Evolutionary conservation across 2,329 filamentous ascomycete genomes (phyloP).

Genomic region (Fusarium musae): DNA sequence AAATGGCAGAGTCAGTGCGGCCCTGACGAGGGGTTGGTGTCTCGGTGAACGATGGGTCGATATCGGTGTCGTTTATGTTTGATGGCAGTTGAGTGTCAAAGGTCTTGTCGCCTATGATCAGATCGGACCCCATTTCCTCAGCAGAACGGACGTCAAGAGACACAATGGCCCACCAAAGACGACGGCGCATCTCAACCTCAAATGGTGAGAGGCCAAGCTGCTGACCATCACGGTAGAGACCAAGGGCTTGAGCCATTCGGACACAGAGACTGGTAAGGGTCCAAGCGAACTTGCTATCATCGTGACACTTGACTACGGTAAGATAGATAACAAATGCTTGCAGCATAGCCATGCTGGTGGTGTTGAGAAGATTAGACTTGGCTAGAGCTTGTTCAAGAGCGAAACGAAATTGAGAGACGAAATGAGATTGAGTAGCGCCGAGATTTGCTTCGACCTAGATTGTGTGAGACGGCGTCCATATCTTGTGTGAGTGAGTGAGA

Average conservation of each 20-base stretch:
- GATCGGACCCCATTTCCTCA: constrained; percentile 35
- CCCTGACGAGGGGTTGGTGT: constrained; percentile 28
- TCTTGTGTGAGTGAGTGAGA: not conserved
- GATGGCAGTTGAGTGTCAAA: constrained; percentile 36
- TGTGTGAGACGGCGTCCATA: not conserved
- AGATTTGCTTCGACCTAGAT: constrained; percentile 27
- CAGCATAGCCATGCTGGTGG: constrained; percentile 30
- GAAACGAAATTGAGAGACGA: constrained; percentile 34
- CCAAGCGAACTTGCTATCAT: constrained; percentile 35
- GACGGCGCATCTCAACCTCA: constrained; percentile 39
- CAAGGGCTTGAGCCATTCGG: constrained; percentile 34
- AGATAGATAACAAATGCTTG: constrained; percentile 35
- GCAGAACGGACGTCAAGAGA: constrained; percentile 33
- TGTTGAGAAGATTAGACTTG: constrained; percentile 37
- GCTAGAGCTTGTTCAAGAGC: constrained; percentile 36
- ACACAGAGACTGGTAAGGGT: constrained; percentile 33
- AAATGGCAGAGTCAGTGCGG: constrained; percentile 31
- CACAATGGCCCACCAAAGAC: constrained; percentile 37
- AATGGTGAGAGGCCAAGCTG: constrained; percentile 29
- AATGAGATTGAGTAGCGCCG: constrained; percentile 28
- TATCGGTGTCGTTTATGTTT: constrained; percentile 36
- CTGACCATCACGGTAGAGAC: constrained; percentile 33
- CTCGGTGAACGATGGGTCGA: constrained; percentile 31
- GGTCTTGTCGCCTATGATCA: constrained; percentile 28
- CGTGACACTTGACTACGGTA: constrained; percentile 35